These are phyloP conservation scores for Begonia masoniana DNA, from an alignment of 306 rosid species.

Conservation along the genomic window DNA sequence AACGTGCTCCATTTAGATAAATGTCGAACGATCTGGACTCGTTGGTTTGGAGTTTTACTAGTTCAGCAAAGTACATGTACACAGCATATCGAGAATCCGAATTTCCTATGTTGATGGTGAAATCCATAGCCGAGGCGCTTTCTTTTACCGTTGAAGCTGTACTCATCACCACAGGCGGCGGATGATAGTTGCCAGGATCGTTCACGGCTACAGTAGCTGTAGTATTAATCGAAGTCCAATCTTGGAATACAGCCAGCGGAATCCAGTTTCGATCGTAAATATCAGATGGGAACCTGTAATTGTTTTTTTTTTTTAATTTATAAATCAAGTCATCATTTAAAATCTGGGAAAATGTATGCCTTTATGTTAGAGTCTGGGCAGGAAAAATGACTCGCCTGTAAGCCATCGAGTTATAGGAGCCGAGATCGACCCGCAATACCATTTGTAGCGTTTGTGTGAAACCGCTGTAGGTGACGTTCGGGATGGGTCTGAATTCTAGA, in stretches of 20 bases:
- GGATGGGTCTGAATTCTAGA: constrained; percentile 26
- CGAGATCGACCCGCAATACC: constrained; percentile 19
- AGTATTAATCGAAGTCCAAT: constrained; percentile 10
- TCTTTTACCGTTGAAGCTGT: constrained; percentile 8
- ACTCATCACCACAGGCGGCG: constrained; percentile 23
- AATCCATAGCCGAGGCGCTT: constrained; percentile 4
- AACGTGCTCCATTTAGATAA: constrained; percentile 14
- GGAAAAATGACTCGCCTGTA: constrained; percentile 22
- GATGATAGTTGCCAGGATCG: neutral
- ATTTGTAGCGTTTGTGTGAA: neutral
- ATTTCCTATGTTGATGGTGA: neutral
- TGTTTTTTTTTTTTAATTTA: neutral
- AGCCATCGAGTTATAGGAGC: constrained; percentile 11
- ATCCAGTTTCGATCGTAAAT: constrained; percentile 31
- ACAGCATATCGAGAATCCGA: neutral
- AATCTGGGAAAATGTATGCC: neutral
- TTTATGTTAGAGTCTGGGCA: too few species aligned
- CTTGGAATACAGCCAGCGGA: constrained; percentile 3
- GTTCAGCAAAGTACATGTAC: constrained; percentile 42
- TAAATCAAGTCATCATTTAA: neutral
- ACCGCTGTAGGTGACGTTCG: constrained; percentile 9
- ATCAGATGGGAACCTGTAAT: constrained; percentile 24
- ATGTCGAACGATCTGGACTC: constrained; percentile 23
- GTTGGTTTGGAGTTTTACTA: constrained; percentile 14
- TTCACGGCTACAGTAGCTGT: neutral